phyloP scores from a whole-genome alignment of 2,329 filamentous ascomycete species.

The Nemania sp. region DNA sequence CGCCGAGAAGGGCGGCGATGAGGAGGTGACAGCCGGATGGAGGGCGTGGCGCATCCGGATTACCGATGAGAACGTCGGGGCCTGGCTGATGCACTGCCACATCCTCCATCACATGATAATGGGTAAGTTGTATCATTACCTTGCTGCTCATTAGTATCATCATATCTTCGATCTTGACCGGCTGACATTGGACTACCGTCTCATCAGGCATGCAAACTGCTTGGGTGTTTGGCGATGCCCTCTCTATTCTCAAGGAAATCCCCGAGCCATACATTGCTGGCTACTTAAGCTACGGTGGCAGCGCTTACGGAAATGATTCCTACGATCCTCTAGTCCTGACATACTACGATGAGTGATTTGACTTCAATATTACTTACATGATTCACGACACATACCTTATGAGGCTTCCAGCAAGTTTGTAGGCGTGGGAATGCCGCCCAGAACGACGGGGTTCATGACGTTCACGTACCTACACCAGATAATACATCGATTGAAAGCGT shows the following conservation, averaged over 20 bases:
- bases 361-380: not conserved
- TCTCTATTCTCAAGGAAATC: slow-evolving; percentile 42
- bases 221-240: slow-evolving; percentile 47
- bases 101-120: slow-evolving; percentile 62
- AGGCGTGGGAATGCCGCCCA: not conserved
- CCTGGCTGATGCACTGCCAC: slow-evolving; percentile 68
- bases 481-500: not conserved
- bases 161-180: not conserved
- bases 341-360: slow-evolving; percentile 28
- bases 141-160: not conserved
- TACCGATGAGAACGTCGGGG: slow-evolving; percentile 53
- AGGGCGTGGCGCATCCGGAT: slow-evolving; percentile 61
- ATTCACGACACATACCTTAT: slow-evolving; percentile 3
- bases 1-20: slow-evolving; percentile 43
- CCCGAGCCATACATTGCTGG: slow-evolving; percentile 44
- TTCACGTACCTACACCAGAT: not conserved
- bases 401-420: not conserved
- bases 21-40: slow-evolving; percentile 57
- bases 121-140: slow-evolving; percentile 44
- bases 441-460: not conserved
- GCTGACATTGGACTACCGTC: not conserved
- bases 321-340: slow-evolving; percentile 41
- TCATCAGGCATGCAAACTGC: slow-evolving; percentile 47
- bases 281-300: slow-evolving; percentile 51
- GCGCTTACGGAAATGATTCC: slow-evolving; percentile 49